Percentiles rank a stretch among this genome's conserved stretches.
Conservation (phyloP, 441 rosid genomes). For the Eruca vesicaria region DNA sequence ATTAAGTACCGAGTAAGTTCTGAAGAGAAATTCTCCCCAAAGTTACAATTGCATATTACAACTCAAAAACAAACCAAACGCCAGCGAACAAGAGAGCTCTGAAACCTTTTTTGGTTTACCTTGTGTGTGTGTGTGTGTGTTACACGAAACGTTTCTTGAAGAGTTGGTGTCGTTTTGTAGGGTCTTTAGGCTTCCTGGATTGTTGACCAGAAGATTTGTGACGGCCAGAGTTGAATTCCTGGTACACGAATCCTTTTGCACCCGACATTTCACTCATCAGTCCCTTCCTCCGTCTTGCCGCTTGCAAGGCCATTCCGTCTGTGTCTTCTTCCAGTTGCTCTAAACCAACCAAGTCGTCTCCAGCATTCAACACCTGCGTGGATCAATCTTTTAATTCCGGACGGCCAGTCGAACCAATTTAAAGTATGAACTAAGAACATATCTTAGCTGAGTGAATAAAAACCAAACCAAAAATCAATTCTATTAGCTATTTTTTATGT, state of each 20-base stretch:
- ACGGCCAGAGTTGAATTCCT: slow-evolving; percentile 75
- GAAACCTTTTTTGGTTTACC: not conserved
- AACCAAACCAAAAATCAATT: not conserved
- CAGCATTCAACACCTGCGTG: slow-evolving; percentile 56
- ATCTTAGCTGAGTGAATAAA: not conserved
- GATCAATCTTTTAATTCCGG: not conserved
- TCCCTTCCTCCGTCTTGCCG: slow-evolving; percentile 63
- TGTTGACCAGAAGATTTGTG: slow-evolving; percentile 47
- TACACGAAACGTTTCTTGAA: slow-evolving; percentile 67
- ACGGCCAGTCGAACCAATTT: not conserved
- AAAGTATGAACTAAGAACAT: not conserved
- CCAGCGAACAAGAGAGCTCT: not conserved
- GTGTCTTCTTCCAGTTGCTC: slow-evolving; percentile 94
- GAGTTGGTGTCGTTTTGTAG: slow-evolving; percentile 70
- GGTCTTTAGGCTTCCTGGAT: slow-evolving; percentile 80
- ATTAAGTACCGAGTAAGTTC: not conserved
- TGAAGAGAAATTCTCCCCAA: not conserved
- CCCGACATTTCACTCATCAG: slow-evolving; percentile 92
- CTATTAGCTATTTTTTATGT: not conserved
- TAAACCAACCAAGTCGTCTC: slow-evolving; percentile 80
- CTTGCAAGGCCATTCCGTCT: slow-evolving; percentile 80
- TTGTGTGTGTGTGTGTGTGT: slow-evolving; percentile 11
- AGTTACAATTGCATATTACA: not conserved
- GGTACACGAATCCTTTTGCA: slow-evolving; percentile 84
- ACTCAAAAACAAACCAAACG: not conserved